Evolutionary conservation across 2,329 filamentous ascomycete species (phyloP), one percentile per base, ranked within the genome.

Genomic region (Didymella sp.): DNA sequence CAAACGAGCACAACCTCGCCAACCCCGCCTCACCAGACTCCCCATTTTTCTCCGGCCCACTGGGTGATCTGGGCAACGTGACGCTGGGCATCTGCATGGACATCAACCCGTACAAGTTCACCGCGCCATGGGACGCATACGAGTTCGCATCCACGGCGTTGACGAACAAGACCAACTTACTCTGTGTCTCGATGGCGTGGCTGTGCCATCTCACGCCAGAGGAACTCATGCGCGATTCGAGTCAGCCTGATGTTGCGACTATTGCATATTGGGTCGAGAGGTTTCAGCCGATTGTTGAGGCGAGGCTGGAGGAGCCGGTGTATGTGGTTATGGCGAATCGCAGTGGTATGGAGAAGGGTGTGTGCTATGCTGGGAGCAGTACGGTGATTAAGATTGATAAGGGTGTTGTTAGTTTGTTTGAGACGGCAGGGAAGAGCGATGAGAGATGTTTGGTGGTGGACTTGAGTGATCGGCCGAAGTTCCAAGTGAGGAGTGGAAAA

Each of bases 101-200:
- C 59, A 81, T 89, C 68, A 89, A 89, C 63, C 86, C 86, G 0
- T 84, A 87, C 74, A 80, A 80, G 41, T 88, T 88, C 71, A 75
- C 80, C 35, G 80, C 84, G 1, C 82, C 85, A 0, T 87, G 82
- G 77, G 79, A 78, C 2, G 80, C 77, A 3, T 88, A 84, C 69
- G 86, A 89, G 65, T 86, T 79, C 62, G 80, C 75, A 1, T 82
- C 78, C 22, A 85, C 90, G 40, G 78, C 88, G 6, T 71, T 91
- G 0, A 76, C 85, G 1, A 76, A 77, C 0, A 68, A 81, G 0
- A 83, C 88, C 0, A 85, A 86, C 13, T 60, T 93, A 0, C 86
- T 91, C 1, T 84, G 92, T 30, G 64, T 94, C 0, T 86, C 84
- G 4, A 93, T 93, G 90, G 89, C 91, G 0, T 94, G 90, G 90